Evolutionary conservation across 179 eudicot species (phyloP).

Genomic region (Vitellaria paradoxa): DNA sequence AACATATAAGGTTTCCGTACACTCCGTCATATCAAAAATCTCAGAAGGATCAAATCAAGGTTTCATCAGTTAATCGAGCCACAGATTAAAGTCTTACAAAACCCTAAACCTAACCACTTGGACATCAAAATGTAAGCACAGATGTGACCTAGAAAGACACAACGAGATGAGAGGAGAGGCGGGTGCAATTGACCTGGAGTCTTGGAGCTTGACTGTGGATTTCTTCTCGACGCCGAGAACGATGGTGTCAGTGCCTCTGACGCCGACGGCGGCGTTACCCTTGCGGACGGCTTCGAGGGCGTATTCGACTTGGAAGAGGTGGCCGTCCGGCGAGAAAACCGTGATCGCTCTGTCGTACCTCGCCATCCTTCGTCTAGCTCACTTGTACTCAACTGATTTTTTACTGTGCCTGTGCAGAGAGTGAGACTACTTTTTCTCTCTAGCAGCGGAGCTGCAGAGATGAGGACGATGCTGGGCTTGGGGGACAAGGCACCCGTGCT

Average conservation of each 20-base stretch:
- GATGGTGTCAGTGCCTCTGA: conserved; percentile 81
- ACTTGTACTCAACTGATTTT: not conserved
- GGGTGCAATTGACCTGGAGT: conserved; percentile 51
- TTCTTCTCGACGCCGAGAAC: conserved; percentile 98
- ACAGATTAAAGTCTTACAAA: not conserved
- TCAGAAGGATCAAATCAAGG: not conserved
- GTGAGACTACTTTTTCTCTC: not conserved
- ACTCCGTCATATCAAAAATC: not conserved
- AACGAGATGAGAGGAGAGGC: not conserved
- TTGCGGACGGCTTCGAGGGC: conserved; percentile 99
- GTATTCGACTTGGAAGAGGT: conserved; percentile 93
- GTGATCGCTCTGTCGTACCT: conserved; percentile 96
- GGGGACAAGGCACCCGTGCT: not conserved
- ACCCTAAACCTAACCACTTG: conserved; percentile 6
- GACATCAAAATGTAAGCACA: not conserved
- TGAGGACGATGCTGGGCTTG: not conserved
- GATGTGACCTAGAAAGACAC: not conserved
- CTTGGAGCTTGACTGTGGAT: conserved; percentile 91
- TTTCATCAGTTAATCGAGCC: not conserved
- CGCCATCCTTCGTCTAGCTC: conserved; percentile 45
- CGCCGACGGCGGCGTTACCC: conserved; percentile 98
- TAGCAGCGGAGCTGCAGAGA: not conserved
- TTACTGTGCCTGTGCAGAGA: not conserved
- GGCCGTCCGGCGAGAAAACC: conserved; percentile 97
- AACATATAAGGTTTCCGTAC: not conserved